phyloP scores from a whole-genome alignment of 768 basidiomycete species.

The Podaxis carcinomalis region DNA sequence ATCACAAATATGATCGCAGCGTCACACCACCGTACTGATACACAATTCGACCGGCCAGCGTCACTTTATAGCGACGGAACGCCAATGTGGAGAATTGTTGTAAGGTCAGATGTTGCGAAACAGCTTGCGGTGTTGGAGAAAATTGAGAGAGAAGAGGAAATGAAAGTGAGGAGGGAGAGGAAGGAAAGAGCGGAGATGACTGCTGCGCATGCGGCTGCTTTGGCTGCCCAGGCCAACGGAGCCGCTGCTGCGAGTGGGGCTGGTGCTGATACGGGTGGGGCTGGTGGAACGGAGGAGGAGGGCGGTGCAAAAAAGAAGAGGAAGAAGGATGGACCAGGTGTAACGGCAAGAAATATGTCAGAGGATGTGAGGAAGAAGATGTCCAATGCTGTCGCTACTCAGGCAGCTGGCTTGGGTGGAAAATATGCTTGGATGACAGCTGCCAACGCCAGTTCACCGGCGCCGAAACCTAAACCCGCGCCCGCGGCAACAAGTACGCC shows the following conservation, averaged over 20 bases:
- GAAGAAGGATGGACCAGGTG: slow-evolving; percentile 80
- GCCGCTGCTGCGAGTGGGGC: slow-evolving; percentile 23
- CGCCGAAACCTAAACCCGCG: slow-evolving; percentile 17
- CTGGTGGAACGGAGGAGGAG: slow-evolving; percentile 22
- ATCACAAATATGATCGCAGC: slow-evolving; percentile 66
- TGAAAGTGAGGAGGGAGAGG: slow-evolving; percentile 65
- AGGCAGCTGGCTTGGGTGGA: slow-evolving; percentile 79
- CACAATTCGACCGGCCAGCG: slow-evolving; percentile 64
- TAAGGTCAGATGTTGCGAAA: slow-evolving; percentile 78
- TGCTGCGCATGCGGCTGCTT: slow-evolving; percentile 62
- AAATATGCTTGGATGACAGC: slow-evolving; percentile 90
- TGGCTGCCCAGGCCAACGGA: slow-evolving; percentile 53
- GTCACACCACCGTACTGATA: slow-evolving; percentile 62
- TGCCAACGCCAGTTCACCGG: slow-evolving; percentile 39
- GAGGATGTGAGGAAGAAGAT: slow-evolving; percentile 91
- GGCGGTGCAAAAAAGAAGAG: slow-evolving; percentile 71
- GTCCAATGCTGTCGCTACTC: slow-evolving; percentile 85
- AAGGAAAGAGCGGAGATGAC: slow-evolving; percentile 74
- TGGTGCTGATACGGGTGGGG: slow-evolving; percentile 27
- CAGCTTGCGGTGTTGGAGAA: slow-evolving; percentile 73
- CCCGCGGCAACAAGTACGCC: slow-evolving; percentile 29
- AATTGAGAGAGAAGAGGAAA: slow-evolving; percentile 82
- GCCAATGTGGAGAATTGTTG: slow-evolving; percentile 80
- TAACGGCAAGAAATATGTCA: slow-evolving; percentile 84
- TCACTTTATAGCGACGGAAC: slow-evolving; percentile 43